These are phyloP conservation scores for Pyronema omphalodes DNA, from an alignment of 495 filamentous ascomycete genomes.

Conservation along the genomic window DNA sequence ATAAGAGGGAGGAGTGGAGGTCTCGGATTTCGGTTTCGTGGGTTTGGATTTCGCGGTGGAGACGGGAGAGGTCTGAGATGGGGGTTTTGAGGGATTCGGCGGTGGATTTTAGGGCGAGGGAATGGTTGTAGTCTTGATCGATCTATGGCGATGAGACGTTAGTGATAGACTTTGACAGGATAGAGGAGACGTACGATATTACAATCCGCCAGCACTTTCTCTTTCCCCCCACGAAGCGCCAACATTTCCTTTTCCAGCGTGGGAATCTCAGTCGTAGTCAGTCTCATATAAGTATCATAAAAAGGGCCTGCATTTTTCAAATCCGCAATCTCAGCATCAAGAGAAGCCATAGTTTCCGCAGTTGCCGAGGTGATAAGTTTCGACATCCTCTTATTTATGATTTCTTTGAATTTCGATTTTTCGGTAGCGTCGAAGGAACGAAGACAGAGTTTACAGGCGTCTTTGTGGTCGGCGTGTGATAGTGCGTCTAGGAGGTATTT, in stretches of 20 bases:
- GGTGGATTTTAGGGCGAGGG: slow-evolving; percentile 41
- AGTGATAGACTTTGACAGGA: not conserved
- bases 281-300: slow-evolving; percentile 53
- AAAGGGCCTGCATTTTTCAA: slow-evolving; percentile 37
- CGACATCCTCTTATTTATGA: no score
- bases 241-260: slow-evolving; percentile 44
- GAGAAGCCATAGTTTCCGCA: no score
- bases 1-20: slow-evolving; percentile 29
- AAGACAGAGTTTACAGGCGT: slow-evolving; percentile 17
- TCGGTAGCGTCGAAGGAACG: slow-evolving; percentile 17
- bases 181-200: slow-evolving; percentile 31
- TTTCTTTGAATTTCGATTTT: not conserved
- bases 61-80: slow-evolving; percentile 56
- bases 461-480: not conserved
- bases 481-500: slow-evolving; percentile 1
- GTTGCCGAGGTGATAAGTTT: no score
- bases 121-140: slow-evolving; percentile 34
- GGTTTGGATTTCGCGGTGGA: slow-evolving; percentile 31
- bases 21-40: slow-evolving; percentile 35
- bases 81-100: slow-evolving; percentile 57
- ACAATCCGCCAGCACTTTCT: slow-evolving; percentile 51
- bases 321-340: slow-evolving; percentile 14
- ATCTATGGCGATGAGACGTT: slow-evolving; percentile 4
- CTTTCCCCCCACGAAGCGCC: no score
- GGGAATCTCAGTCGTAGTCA: slow-evolving; percentile 54